Percentiles rank a stretch among this genome's conserved stretches.
Evolutionary conservation across 2,329 filamentous ascomycete species (phyloP).

Genomic region (Grosmannia serpens): DNA sequence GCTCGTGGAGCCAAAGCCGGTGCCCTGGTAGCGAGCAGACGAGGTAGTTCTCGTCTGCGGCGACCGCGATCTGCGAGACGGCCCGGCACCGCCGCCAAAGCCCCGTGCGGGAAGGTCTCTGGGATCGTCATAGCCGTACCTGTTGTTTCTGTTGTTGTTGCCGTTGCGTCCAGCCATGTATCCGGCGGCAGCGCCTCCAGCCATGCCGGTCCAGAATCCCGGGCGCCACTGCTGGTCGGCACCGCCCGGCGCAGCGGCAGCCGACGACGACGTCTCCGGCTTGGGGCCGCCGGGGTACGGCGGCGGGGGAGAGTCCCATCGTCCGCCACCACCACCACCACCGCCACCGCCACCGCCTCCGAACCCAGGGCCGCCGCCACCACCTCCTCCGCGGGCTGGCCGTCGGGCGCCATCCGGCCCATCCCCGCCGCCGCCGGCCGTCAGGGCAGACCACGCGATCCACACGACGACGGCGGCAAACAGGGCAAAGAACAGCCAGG

Average conservation of each 20-base stretch:
- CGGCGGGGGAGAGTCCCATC: constrained; percentile 33
- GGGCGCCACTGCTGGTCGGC: constrained; percentile 47
- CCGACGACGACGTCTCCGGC: constrained; percentile 8
- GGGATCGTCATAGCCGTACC: not conserved
- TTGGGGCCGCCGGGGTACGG: constrained; percentile 35
- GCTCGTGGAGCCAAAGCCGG: constrained; percentile 60
- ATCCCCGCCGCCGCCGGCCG: constrained; percentile 21
- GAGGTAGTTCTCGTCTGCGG: constrained; percentile 24
- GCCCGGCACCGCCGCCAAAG: constrained; percentile 18
- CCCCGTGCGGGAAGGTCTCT: constrained; percentile 7
- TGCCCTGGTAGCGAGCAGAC: constrained; percentile 49
- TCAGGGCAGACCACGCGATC: constrained; percentile 44
- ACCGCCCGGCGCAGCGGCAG: not conserved
- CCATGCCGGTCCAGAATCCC: constrained; percentile 63
- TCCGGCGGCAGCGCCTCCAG: constrained; percentile 56
- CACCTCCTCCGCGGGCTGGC: too few relatives aligned
- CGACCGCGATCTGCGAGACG: constrained; percentile 19
- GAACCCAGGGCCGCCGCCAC: not conserved
- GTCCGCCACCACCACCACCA: constrained; percentile 21
- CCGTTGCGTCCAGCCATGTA: constrained; percentile 47
- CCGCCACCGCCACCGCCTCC: constrained; percentile 24
- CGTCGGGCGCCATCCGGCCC: not conserved
- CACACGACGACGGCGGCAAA: constrained; percentile 49
- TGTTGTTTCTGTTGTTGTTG: constrained; percentile 18
- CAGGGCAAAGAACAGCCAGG: constrained; percentile 17